A percentile compares a stretch with the other conserved stretches of the same genome.
Conservation (phyloP, 805 yeast species). For the Debaryomyces tyrocola region DNA sequence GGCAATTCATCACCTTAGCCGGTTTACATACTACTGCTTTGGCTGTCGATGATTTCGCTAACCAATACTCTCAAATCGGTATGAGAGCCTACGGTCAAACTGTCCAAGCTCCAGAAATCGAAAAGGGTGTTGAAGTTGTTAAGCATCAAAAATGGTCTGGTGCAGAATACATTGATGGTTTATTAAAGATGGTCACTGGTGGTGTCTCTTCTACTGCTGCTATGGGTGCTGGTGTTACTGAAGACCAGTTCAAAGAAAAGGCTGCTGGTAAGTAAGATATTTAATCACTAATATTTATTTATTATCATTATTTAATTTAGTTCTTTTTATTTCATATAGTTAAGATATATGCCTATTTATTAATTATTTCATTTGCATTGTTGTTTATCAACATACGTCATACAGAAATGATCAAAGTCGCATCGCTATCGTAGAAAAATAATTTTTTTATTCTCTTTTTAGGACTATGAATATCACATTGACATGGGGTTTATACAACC, state of each 20-base stretch:
- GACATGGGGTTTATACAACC: conserved; percentile 27
- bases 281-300: neutral
- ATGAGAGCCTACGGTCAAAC: conserved; percentile 94
- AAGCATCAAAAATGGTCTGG: conserved; percentile 99
- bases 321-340: neutral
- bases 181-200: conserved; percentile 87
- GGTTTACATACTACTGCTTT: conserved; percentile 96
- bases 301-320: neutral
- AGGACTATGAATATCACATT: neutral
- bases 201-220: conserved; percentile 96
- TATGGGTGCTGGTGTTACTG: conserved; percentile 98
- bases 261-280: conserved; percentile 12
- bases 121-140: conserved; percentile 87
- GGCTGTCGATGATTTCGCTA: conserved; percentile 82
- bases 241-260: conserved; percentile 77
- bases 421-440: too few relatives aligned
- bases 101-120: conserved; percentile 86
- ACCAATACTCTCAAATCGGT: conserved; percentile 75
- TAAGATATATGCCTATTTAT: neutral
- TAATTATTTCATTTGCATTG: neutral
- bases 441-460: too few relatives aligned
- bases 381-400: too few relatives aligned
- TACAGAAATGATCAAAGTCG: neutral
- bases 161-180: conserved; percentile 91
- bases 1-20: conserved; percentile 98